These are phyloP conservation scores for Rhizopogon sp. DNA, from an alignment of 768 basidiomycete genomes.

Conservation along the genomic window DNA sequence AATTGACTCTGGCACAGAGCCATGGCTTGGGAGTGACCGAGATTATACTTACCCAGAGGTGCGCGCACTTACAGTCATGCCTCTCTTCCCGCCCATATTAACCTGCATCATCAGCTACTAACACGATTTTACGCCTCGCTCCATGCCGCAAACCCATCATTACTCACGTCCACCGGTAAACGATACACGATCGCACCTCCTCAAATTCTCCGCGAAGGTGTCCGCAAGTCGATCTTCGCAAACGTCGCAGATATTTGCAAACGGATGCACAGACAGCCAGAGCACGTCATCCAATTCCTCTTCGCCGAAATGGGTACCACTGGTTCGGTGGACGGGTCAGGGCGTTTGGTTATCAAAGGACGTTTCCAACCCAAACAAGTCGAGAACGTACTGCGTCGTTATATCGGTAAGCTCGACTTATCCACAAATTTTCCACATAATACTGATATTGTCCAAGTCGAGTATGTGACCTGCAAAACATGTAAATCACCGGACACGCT, in stretches of 20 bases:
- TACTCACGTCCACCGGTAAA: slow-evolving; percentile 80
- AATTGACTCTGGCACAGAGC: slow-evolving; percentile 72
- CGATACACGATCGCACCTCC: slow-evolving; percentile 98
- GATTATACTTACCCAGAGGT: slow-evolving; percentile 97
- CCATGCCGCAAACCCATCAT: slow-evolving; percentile 90
- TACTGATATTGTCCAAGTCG: slow-evolving; percentile 47
- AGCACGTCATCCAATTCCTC: slow-evolving; percentile 95
- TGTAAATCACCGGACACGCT: slow-evolving; percentile 99
- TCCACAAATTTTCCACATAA: not conserved
- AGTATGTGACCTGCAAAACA: slow-evolving; percentile 99
- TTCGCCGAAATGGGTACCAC: slow-evolving; percentile 99
- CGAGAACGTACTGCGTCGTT: slow-evolving; percentile 92
- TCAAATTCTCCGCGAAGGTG: slow-evolving; percentile 89
- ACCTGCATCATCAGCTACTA: slow-evolving; percentile 57
- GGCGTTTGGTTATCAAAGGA: slow-evolving; percentile 93
- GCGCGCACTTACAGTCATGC: slow-evolving; percentile 10
- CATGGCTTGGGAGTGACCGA: slow-evolving; percentile 90
- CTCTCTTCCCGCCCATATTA: not conserved
- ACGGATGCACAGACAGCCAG: slow-evolving; percentile 96
- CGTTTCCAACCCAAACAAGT: slow-evolving; percentile 98
- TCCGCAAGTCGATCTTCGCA: slow-evolving; percentile 96
- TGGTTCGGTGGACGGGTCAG: slow-evolving; percentile 89
- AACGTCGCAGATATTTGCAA: slow-evolving; percentile 98
- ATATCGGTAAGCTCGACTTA: slow-evolving; percentile 71
- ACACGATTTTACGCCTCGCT: slow-evolving; percentile 88